Conservation (phyloP, 129 eudicot genomes). For the Flaveria trinervia region DNA sequence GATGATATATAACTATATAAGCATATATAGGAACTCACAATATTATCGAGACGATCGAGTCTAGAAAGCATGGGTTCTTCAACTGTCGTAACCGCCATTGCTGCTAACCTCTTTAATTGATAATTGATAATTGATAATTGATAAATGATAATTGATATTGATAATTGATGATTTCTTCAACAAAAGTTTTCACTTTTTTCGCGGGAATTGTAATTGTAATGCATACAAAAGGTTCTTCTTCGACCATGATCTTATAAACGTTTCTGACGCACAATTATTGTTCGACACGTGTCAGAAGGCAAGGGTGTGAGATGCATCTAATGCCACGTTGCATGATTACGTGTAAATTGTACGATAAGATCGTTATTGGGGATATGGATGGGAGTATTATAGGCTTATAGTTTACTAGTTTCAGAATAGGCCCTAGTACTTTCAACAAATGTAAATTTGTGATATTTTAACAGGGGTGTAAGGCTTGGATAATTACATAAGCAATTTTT, state of each 20-base stretch:
- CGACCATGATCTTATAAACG: slow-evolving; percentile 14
- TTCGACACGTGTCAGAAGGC: slow-evolving; percentile 30
- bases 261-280: neutral
- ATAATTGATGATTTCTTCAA: too few relatives aligned
- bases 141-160: too few relatives aligned
- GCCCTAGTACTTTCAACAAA: too few relatives aligned
- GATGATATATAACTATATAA: too few relatives aligned
- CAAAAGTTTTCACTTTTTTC: neutral
- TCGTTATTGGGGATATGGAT: neutral
- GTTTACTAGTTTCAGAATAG: too few relatives aligned
- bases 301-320: neutral
- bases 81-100: slow-evolving; percentile 22
- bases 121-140: too few relatives aligned
- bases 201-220: slow-evolving; percentile 20
- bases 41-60: slow-evolving; percentile 66
- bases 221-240: too few relatives aligned
- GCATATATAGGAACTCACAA: slow-evolving; percentile 37
- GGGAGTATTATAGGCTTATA: too few relatives aligned
- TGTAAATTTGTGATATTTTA: too few relatives aligned
- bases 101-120: too few relatives aligned
- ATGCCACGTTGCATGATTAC: slow-evolving; percentile 34
- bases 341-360: slow-evolving; percentile 28
- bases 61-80: slow-evolving; percentile 75
- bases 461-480: too few relatives aligned
- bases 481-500: too few relatives aligned